These are phyloP conservation scores for Nemophila menziesii DNA, from an alignment of 257 asterid genomes.

Conservation along the genomic window DNA sequence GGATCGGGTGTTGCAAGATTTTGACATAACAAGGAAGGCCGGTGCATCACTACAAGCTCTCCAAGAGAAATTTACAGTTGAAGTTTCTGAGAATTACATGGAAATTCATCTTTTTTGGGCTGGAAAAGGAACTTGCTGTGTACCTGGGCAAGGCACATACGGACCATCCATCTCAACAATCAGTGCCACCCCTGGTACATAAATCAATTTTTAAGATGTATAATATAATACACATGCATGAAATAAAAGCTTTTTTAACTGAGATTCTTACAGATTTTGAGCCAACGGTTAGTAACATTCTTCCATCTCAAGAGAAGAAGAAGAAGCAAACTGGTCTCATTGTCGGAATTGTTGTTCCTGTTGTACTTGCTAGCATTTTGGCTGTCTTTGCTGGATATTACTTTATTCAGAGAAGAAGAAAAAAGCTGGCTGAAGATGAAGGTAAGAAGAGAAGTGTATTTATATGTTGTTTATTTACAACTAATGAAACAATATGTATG, in stretches of 20 bases:
- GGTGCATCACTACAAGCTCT: constrained; percentile 45
- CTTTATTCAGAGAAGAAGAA: constrained; percentile 29
- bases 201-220: background rate
- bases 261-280: constrained; percentile 33
- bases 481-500: too few species aligned
- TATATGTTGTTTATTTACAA: too few species aligned
- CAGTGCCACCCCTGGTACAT: constrained; percentile 65
- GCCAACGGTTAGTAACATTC: constrained; percentile 41
- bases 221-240: too few species aligned
- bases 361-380: constrained; percentile 27
- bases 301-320: constrained; percentile 25
- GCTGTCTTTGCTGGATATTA: constrained; percentile 23
- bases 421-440: constrained; percentile 32
- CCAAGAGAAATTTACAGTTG: constrained; percentile 23
- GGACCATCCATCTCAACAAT: constrained; percentile 75
- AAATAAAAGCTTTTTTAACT: background rate
- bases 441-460: constrained; percentile 37
- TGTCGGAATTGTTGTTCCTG: constrained; percentile 45
- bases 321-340: constrained; percentile 44
- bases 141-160: constrained; percentile 49
- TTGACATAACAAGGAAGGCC: constrained; percentile 52
- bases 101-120: constrained; percentile 88
- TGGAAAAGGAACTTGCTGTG: constrained; percentile 86
- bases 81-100: constrained; percentile 51
- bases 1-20: constrained; percentile 34